Evolutionary conservation across 1,284 basidiomycete species (phyloP).

Genomic region (Nidula niveotomentosa): DNA sequence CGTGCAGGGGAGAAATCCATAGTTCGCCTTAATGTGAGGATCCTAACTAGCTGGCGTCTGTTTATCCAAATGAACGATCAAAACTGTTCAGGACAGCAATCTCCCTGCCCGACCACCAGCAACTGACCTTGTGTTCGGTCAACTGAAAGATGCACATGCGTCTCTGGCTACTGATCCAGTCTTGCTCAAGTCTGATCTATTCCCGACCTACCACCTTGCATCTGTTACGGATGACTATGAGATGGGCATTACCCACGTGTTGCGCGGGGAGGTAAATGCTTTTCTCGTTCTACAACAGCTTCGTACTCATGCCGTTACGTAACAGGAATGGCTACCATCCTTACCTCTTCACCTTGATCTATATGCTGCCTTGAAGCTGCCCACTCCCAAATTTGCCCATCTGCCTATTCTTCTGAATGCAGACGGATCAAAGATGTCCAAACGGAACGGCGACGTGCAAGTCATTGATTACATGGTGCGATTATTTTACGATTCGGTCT

Average conservation of each 20-base stretch:
- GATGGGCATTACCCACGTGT: conserved; percentile 96
- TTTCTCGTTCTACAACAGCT: not conserved
- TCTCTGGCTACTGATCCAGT: conserved; percentile 89
- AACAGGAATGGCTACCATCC: conserved; percentile 94
- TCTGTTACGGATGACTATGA: conserved; percentile 94
- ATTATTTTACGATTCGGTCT: conserved; percentile 2
- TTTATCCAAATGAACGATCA: not conserved
- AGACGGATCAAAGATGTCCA: conserved; percentile 94
- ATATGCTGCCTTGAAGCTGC: conserved; percentile 76
- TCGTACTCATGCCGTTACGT: not conserved
- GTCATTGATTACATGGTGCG: conserved; percentile 86
- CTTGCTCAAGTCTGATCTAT: conserved; percentile 88
- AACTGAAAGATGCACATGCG: conserved; percentile 70
- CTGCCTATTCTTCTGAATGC: conserved; percentile 89
- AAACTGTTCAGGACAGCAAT: conserved; percentile 44
- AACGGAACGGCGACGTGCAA: conserved; percentile 87
- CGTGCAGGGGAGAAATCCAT: conserved; percentile 77
- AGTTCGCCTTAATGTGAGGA: conserved; percentile 83
- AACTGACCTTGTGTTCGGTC: conserved; percentile 77
- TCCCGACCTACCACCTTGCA: conserved; percentile 97
- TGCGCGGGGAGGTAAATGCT: conserved; percentile 82
- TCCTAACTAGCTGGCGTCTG: too few species aligned
- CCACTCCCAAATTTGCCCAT: conserved; percentile 86
- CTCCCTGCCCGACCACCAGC: conserved; percentile 46
- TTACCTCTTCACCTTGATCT: conserved; percentile 92